Conservation (phyloP, 1,139 yeast species). For the Suhomyces choctaworum region DNA sequence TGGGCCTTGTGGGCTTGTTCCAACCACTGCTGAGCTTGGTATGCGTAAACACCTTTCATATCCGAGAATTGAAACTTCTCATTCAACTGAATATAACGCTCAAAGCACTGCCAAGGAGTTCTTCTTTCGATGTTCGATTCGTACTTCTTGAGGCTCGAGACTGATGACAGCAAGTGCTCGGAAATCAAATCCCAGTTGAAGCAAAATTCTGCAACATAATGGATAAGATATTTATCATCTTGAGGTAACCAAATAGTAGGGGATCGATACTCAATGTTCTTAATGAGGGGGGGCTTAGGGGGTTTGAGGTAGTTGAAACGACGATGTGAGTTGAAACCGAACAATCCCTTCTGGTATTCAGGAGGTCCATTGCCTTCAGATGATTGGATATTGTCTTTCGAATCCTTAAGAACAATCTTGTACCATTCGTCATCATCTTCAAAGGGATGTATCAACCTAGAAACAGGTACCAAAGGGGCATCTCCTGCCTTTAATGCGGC, state of each 20-base stretch:
- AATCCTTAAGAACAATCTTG: constrained; percentile 58
- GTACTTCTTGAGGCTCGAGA: constrained; percentile 61
- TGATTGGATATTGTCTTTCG: constrained; percentile 20
- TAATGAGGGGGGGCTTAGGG: constrained; percentile 83
- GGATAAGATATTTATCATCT: constrained; percentile 80
- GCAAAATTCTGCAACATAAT: constrained; percentile 80
- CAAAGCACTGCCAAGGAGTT: constrained; percentile 99
- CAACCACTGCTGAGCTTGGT: constrained; percentile 85
- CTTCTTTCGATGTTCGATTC: constrained; percentile 88
- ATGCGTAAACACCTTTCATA: constrained; percentile 83
- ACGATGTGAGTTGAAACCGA: constrained; percentile 60
- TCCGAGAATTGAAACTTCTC: constrained; percentile 84
- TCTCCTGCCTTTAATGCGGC: constrained; percentile 20
- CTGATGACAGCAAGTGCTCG: constrained; percentile 64
- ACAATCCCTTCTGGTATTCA: constrained; percentile 56
- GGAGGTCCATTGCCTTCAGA: constrained; percentile 27
- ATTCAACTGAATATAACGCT: constrained; percentile 88
- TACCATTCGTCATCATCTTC: constrained; percentile 66
- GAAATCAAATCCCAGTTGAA: constrained; percentile 94
- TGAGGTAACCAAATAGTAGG: constrained; percentile 97
- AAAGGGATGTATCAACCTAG: constrained; percentile 60
- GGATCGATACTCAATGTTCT: constrained; percentile 74
- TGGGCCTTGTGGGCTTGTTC: constrained; percentile 90
- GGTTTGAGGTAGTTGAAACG: constrained; percentile 67
- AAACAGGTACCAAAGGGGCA: constrained; percentile 50